A percentile compares a stretch with the other conserved stretches of the same genome.
Evolutionary conservation across 305 asterid genomes (phyloP).

Genomic region (Lippia alba): DNA sequence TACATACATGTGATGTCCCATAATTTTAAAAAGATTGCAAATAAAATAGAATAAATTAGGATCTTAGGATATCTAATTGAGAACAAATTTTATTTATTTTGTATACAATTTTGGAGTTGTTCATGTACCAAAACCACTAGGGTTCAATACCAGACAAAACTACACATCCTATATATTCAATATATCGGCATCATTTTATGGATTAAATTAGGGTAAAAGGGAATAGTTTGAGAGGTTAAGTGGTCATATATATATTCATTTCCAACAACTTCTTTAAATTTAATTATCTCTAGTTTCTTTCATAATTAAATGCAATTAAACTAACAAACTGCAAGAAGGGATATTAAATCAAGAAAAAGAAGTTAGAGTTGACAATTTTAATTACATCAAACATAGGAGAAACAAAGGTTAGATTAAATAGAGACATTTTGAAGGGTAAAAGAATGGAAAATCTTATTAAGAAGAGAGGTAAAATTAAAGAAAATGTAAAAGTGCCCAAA

Average conservation of each 20-base stretch:
- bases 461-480: not conserved
- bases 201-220: not conserved
- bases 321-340: not conserved
- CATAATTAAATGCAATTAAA: not conserved
- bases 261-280: not conserved
- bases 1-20: constrained; percentile 24
- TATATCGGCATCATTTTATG: constrained; percentile 11
- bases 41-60: not conserved
- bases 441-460: constrained; percentile 5
- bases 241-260: not conserved
- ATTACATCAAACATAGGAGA: constrained; percentile 1
- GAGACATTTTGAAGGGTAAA: not conserved
- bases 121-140: constrained; percentile 16
- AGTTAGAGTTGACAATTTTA: constrained; percentile 16
- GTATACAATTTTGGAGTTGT: constrained; percentile 14
- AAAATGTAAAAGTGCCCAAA: not conserved
- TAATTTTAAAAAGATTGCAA: not conserved
- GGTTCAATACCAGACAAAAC: constrained; percentile 5
- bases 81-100: constrained; percentile 24
- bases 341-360: not conserved
- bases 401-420: not conserved
- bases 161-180: constrained; percentile 1
- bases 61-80: constrained; percentile 28
- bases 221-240: not conserved
- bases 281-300: not conserved